Percentiles rank a stretch among this genome's conserved stretches.
These are phyloP conservation scores for Xylariaceae sp. DNA, from an alignment of 2,329 filamentous ascomycete species.

Conservation along the genomic window DNA sequence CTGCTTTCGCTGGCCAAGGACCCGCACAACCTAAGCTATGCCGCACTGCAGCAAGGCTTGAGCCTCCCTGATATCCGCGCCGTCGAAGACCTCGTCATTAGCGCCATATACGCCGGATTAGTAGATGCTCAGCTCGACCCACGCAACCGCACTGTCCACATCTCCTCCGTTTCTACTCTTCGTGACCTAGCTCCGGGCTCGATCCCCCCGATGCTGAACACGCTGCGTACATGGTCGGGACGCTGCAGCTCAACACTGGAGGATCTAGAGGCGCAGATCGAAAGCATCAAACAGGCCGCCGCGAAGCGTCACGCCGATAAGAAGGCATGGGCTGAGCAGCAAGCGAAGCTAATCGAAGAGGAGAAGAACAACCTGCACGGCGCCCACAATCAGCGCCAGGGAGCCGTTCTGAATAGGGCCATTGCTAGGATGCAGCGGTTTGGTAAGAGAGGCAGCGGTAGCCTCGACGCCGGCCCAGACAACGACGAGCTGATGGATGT, in stretches of 20 bases:
- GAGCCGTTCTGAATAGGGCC: slow-evolving; percentile 25
- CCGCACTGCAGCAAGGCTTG: slow-evolving; percentile 61
- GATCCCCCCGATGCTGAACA: slow-evolving; percentile 62
- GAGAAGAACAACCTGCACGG: slow-evolving; percentile 33
- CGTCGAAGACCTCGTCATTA: slow-evolving; percentile 82
- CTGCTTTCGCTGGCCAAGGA: slow-evolving; percentile 75
- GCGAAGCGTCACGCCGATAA: slow-evolving; percentile 49
- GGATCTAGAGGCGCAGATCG: slow-evolving; percentile 73
- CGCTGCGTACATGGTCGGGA: slow-evolving; percentile 70
- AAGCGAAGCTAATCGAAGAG: slow-evolving; percentile 48
- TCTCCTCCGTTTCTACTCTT: slow-evolving; percentile 77
- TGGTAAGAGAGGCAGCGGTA: slow-evolving; percentile 35
- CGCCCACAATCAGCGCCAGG: slow-evolving; percentile 27
- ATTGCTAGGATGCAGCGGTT: slow-evolving; percentile 28
- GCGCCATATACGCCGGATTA: slow-evolving; percentile 80
- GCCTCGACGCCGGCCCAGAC: slow-evolving; percentile 33
- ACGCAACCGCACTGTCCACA: slow-evolving; percentile 65
- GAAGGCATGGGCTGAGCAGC: slow-evolving; percentile 43
- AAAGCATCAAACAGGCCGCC: slow-evolving; percentile 58
- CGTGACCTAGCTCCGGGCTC: slow-evolving; percentile 77
- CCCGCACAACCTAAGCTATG: slow-evolving; percentile 66
- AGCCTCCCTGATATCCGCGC: slow-evolving; percentile 62
- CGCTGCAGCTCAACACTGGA: slow-evolving; percentile 70
- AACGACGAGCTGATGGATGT: slow-evolving; percentile 53
- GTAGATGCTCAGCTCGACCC: slow-evolving; percentile 81